Conservation (phyloP, 371 early-diverging fungal species). For the Circinella minor region DNA sequence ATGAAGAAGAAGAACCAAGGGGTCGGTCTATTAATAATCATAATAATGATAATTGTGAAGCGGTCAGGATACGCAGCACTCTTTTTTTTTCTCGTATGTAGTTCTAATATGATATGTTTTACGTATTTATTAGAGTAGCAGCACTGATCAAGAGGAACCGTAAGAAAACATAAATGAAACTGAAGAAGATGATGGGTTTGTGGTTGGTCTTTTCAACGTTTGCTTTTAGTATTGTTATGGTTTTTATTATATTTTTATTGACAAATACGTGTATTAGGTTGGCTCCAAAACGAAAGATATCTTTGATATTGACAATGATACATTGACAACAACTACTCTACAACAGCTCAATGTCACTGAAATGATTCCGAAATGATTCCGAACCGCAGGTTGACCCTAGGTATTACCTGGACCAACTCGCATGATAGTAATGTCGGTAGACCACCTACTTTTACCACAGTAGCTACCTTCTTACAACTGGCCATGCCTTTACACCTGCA, state of each 20-base stretch:
- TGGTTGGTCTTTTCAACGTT: conserved; percentile 3
- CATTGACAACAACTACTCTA: neutral
- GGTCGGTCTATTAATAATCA: neutral
- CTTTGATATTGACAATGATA: conserved; percentile 4
- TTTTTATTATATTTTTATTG: conserved; percentile 4
- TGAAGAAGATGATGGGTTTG: neutral
- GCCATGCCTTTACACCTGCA: too few species aligned
- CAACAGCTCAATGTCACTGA: neutral
- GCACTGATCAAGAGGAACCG: neutral
- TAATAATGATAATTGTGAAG: neutral
- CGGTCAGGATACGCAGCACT: neutral
- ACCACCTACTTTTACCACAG: too few species aligned
- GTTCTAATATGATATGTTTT: conserved; percentile 1
- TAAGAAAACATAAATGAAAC: neutral
- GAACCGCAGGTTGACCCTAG: too few species aligned
- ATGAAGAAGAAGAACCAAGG: neutral
- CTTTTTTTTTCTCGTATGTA: conserved; percentile 6
- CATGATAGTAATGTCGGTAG: too few species aligned
- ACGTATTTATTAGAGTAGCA: neutral
- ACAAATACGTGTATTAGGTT: conserved; percentile 2
- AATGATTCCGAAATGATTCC: neutral
- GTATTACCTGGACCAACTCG: too few species aligned
- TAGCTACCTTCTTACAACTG: too few species aligned
- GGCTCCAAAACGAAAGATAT: neutral
- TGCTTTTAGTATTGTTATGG: neutral